A percentile compares a stretch with the other conserved stretches of the same genome.
These are phyloP conservation scores for Crithidia expoeki DNA, from an alignment of 208 protist genomes.

Conservation along the genomic window DNA sequence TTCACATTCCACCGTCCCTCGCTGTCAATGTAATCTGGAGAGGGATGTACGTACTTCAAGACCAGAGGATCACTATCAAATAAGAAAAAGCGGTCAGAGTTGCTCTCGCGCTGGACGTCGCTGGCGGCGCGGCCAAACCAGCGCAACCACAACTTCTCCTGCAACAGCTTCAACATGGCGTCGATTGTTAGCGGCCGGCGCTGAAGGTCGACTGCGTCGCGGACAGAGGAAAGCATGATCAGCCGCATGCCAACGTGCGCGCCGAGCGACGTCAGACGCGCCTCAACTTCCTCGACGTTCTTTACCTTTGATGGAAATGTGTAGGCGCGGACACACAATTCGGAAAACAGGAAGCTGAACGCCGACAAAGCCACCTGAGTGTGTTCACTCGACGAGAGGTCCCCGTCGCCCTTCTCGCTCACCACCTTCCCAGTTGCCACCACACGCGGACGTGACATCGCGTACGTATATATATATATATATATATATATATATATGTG, in stretches of 20 bases:
- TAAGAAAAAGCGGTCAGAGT: conserved; percentile 83
- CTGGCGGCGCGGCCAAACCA: conserved; percentile 83
- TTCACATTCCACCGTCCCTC: conserved; percentile 83
- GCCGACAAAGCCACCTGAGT: conserved; percentile 70
- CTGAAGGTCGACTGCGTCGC: conserved; percentile 54
- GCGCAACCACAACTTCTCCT: conserved; percentile 74
- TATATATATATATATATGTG: too few relatives aligned
- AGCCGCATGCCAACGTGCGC: conserved; percentile 68
- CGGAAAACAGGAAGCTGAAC: conserved; percentile 88
- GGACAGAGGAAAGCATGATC: conserved; percentile 69
- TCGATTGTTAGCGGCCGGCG: conserved; percentile 72
- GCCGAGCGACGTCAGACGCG: conserved; percentile 70
- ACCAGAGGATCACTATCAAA: conserved; percentile 82
- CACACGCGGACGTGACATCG: conserved; percentile 23
- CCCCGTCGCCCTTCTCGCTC: conserved; percentile 29
- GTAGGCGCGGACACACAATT: conserved; percentile 82
- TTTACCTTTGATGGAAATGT: conserved; percentile 72
- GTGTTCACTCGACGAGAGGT: conserved; percentile 41
- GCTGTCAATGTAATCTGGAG: conserved; percentile 77
- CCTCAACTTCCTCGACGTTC: conserved; percentile 82
- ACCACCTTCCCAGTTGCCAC: conserved; percentile 33
- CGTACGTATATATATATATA: too few relatives aligned
- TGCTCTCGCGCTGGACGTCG: conserved; percentile 83
- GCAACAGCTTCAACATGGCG: conserved; percentile 62
- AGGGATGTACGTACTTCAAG: conserved; percentile 65